phyloP scores from a whole-genome alignment of 2,329 filamentous ascomycete genomes.

The Coleophoma eucalyptorum region DNA sequence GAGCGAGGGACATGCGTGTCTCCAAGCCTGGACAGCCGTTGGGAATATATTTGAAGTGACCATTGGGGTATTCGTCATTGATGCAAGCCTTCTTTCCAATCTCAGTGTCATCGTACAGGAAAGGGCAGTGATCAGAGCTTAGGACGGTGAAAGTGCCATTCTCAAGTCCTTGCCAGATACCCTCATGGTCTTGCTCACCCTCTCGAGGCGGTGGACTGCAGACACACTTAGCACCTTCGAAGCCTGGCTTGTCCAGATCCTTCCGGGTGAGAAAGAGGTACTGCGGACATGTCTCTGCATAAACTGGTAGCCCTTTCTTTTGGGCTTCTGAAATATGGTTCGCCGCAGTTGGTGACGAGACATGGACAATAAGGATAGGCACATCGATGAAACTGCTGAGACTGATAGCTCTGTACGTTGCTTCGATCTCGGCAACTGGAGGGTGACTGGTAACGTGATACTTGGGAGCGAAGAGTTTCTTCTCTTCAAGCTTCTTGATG shows the following conservation, averaged over 20 bases:
- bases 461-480: conserved; percentile 42
- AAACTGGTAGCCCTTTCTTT: conserved; percentile 42
- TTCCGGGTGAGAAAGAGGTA: conserved; percentile 50
- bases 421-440: conserved; percentile 45
- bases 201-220: conserved; percentile 49
- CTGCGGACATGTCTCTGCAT: conserved; percentile 53
- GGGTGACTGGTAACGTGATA: conserved; percentile 47
- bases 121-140: conserved; percentile 34
- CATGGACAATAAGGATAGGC: conserved; percentile 50
- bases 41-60: conserved; percentile 51
- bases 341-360: conserved; percentile 42
- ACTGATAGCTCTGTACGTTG: conserved; percentile 47
- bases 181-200: conserved; percentile 39
- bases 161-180: conserved; percentile 44
- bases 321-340: conserved; percentile 43
- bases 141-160: conserved; percentile 50
- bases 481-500: conserved; percentile 45
- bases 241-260: conserved; percentile 44
- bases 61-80: conserved; percentile 35
- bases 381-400: conserved; percentile 45
- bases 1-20: conserved; percentile 45
- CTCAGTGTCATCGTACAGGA: conserved; percentile 39
- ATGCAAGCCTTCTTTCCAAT: conserved; percentile 46
- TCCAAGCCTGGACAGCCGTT: conserved; percentile 57
- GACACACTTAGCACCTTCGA: conserved; percentile 51